These are phyloP conservation scores for Apodospora peruviana DNA, from an alignment of 495 filamentous ascomycete species.

Conservation along the genomic window DNA sequence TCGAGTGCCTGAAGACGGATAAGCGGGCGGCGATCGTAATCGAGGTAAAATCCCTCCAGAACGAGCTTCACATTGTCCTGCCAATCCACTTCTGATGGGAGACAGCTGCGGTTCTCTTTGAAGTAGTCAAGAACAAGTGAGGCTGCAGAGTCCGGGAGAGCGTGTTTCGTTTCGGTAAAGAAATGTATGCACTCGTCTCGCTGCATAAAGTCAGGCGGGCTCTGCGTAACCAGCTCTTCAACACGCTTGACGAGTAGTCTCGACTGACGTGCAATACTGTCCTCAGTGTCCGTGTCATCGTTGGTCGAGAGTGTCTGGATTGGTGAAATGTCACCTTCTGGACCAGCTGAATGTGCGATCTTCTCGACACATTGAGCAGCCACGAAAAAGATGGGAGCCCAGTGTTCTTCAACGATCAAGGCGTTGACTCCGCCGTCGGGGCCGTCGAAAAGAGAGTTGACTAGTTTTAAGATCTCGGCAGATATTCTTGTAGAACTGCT, in stretches of 20 bases:
- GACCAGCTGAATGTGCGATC: slow-evolving; percentile 15
- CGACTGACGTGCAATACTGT: slow-evolving; percentile 31
- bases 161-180: slow-evolving; percentile 54
- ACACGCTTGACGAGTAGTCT: slow-evolving; percentile 32
- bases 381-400: slow-evolving; percentile 44
- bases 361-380: slow-evolving; percentile 39
- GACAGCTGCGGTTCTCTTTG: slow-evolving; percentile 57
- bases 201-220: slow-evolving; percentile 44
- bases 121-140: slow-evolving; percentile 55
- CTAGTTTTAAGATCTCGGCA: slow-evolving; percentile 51
- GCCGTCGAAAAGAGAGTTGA: slow-evolving; percentile 45
- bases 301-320: slow-evolving; percentile 5
- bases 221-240: slow-evolving; percentile 34
- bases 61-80: slow-evolving; percentile 56
- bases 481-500: slow-evolving; percentile 43
- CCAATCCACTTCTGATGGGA: slow-evolving; percentile 66
- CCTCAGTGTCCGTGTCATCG: slow-evolving; percentile 23
- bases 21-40: slow-evolving; percentile 55
- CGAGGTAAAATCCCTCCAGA: slow-evolving; percentile 60
- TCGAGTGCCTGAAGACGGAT: slow-evolving; percentile 65
- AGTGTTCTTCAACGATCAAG: slow-evolving; percentile 48
- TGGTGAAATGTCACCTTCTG: slow-evolving; percentile 6
- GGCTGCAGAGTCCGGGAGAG: slow-evolving; percentile 54
- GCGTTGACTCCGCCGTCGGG: slow-evolving; percentile 34
- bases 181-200: slow-evolving; percentile 62